Evolutionary conservation across 768 basidiomycete genomes (phyloP), one percentile per base, ranked within the genome.

Genomic region (Lactarius evosmus): DNA sequence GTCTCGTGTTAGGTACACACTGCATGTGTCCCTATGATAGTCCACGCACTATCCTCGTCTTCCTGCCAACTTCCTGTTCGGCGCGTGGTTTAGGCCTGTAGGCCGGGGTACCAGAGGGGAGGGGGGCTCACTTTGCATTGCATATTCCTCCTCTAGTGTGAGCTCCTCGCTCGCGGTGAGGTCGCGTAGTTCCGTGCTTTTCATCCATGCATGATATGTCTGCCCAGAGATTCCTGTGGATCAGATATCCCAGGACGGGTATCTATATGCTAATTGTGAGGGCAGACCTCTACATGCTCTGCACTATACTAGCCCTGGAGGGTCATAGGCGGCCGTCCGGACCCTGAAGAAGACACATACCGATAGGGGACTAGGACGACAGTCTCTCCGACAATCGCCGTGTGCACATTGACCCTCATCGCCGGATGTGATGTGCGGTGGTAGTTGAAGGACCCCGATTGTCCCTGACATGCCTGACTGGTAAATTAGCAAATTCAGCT

Each of bases 201-300:
- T 77, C 95, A 98, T 96, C 95, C 95, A 98, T 66, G 80, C 79
- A 72, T 95, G 85, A 71, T 97, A 98, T 70, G 76, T 88, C 91
- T 94, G 22, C 33, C 17, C 2, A 32, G 1, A 11, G 44, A 11
- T 29, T 49, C 14, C 32, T 25, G 34, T 50, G 11, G 7, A 22
- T 46, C n/a, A 46, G 22, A 46, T 22, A 22, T 11, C 22, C 33
- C n/a, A 22, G 12, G 17, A 7, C 17, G 5, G 12, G 44, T 32
- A n/a, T 51, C 25, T 36, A 33, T 40, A 40, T 6, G 14, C 41
- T 44, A 29, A 36, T 17, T 5, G 46, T 41, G 27, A 46, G 17
- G 14, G 50, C 74, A 65, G 22, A 81, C 79, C 50, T 74, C 69
- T 19, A 80, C 83, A 71, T 85, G 83, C 68, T 81, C 79, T 32